Evolutionary conservation across 371 early-diverging fungal species (phyloP).

Genomic region (Capillidium rhysosporum): DNA sequence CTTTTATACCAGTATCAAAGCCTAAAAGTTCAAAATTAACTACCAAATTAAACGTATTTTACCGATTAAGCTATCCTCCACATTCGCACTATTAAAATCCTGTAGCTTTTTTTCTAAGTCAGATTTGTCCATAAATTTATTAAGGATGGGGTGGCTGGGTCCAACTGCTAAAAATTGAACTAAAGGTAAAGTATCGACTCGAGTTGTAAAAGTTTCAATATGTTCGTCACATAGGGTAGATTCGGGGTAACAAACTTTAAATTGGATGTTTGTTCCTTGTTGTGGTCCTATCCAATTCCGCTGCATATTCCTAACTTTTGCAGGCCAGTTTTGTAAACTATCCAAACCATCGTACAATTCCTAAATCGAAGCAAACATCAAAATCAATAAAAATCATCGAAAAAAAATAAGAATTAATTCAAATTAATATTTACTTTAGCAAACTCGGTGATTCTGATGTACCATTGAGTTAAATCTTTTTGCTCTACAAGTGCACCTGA

Average conservation of each 20-base stretch:
- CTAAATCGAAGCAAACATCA: conserved; percentile 12
- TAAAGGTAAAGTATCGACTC: conserved; percentile 57
- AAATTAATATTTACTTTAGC: conserved; percentile 33
- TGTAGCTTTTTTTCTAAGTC: neutral
- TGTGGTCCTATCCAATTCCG: conserved; percentile 86
- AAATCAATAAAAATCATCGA: neutral
- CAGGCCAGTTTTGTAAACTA: conserved; percentile 63
- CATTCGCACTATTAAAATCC: neutral
- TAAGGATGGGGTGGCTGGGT: conserved; percentile 42
- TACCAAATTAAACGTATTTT: neutral
- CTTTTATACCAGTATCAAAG: conserved; percentile 43
- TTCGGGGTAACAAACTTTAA: conserved; percentile 13
- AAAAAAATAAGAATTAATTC: neutral
- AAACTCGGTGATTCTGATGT: conserved; percentile 66
- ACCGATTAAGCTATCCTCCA: neutral
- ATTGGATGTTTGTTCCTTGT: conserved; percentile 56
- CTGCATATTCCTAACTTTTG: conserved; percentile 74
- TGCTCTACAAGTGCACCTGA: conserved; percentile 88
- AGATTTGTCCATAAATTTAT: neutral
- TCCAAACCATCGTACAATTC: conserved; percentile 58
- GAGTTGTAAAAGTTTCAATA: conserved; percentile 50
- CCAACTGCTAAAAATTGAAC: conserved; percentile 56
- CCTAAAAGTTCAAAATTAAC: conserved; percentile 12
- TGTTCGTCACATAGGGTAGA: neutral
- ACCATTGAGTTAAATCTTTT: conserved; percentile 76